phyloP scores from a whole-genome alignment of 2,329 filamentous ascomycete species.

The Aspergillus sp. region DNA sequence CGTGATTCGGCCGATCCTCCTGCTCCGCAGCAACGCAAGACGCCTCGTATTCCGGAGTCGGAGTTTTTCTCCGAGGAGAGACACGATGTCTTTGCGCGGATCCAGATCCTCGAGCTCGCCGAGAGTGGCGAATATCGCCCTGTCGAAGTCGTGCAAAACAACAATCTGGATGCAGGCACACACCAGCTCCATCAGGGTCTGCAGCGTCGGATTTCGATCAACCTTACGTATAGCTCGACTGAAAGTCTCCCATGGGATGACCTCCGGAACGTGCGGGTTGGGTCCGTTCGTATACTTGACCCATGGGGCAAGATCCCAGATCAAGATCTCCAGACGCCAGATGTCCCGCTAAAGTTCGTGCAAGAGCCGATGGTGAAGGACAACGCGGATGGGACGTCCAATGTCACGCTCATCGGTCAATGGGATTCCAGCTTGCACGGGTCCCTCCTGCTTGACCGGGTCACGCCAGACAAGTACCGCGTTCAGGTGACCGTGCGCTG shows the following conservation, averaged over 20 bases:
- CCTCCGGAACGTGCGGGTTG: slow-evolving; percentile 66
- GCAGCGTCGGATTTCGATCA: slow-evolving; percentile 78
- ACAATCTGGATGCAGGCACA: slow-evolving; percentile 74
- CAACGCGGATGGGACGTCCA: slow-evolving; percentile 83
- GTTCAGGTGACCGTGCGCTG: slow-evolving; percentile 82
- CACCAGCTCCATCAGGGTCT: slow-evolving; percentile 94
- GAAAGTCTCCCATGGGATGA: slow-evolving; percentile 84
- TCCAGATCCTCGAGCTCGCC: slow-evolving; percentile 85
- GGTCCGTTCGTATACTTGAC: slow-evolving; percentile 75
- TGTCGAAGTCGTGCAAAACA: slow-evolving; percentile 83
- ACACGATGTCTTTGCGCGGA: slow-evolving; percentile 79
- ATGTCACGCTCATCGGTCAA: slow-evolving; percentile 77
- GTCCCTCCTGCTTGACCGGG: slow-evolving; percentile 85
- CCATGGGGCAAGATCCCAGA: slow-evolving; percentile 77
- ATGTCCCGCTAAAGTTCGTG: slow-evolving; percentile 69
- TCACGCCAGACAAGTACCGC: slow-evolving; percentile 84
- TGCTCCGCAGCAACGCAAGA: slow-evolving; percentile 49
- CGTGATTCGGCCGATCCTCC: slow-evolving; percentile 57
- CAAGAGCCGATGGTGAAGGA: slow-evolving; percentile 70
- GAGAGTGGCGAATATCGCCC: slow-evolving; percentile 86
- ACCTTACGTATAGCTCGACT: slow-evolving; percentile 83
- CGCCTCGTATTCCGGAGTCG: slow-evolving; percentile 72
- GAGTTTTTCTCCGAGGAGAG: slow-evolving; percentile 91
- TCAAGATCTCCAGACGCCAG: slow-evolving; percentile 60
- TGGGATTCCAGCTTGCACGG: slow-evolving; percentile 95